Evolutionary conservation across 192 early-diverging fungal species (phyloP).

Genomic region (Entomortierella chlamydospora): DNA sequence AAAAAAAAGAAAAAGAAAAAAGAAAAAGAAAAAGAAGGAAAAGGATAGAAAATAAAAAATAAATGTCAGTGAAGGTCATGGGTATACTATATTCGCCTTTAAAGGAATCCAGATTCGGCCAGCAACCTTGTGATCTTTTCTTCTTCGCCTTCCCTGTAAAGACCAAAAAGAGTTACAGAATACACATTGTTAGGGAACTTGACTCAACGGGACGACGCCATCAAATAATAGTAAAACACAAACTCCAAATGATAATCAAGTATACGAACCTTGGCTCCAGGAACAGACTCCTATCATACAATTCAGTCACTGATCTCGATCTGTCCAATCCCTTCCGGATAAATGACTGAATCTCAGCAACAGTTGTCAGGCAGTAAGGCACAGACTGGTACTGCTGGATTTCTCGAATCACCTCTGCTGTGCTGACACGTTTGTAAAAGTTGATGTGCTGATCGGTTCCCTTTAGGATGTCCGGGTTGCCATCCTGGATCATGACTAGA

Average conservation of each 20-base stretch:
- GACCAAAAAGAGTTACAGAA: conserved; percentile 5
- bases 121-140: conserved; percentile 81
- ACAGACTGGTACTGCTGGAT: conserved; percentile 93
- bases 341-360: conserved; percentile 90
- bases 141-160: conserved; percentile 78
- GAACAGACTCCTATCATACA: conserved; percentile 82
- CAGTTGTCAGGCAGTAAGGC: conserved; percentile 81
- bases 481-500: conserved; percentile 94
- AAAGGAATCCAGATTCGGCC: conserved; percentile 84
- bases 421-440: conserved; percentile 91
- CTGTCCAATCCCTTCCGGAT: conserved; percentile 75
- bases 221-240: no score
- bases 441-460: conserved; percentile 81
- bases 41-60: no score
- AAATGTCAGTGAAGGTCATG: no score
- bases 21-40: no score
- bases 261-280: conserved; percentile 85
- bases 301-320: conserved; percentile 73
- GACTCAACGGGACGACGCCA: no score
- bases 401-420: conserved; percentile 92
- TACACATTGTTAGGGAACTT: not conserved
- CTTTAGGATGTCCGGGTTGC: conserved; percentile 83
- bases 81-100: conserved; percentile 33
- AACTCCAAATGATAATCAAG: no score
- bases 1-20: no score